A percentile compares a stretch with the other conserved stretches of the same genome.
Conservation (phyloP, 2,329 filamentous ascomycete species). For the Penicillium corylophilum region DNA sequence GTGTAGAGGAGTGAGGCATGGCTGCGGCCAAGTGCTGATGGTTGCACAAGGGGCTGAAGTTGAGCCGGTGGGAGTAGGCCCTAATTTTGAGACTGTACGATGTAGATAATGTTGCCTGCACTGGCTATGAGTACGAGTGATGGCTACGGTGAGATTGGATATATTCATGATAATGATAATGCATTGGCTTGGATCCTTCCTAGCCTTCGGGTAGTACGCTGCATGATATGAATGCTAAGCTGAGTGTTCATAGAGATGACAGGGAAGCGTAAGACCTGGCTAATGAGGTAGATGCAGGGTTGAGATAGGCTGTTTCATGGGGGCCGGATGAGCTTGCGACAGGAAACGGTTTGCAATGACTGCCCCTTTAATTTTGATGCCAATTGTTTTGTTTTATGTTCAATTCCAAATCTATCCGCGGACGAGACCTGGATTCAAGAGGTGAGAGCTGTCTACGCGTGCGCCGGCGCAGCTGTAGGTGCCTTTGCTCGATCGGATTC, state of each 20-base stretch:
- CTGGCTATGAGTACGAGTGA: neutral
- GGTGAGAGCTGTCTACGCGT: conserved; percentile 2
- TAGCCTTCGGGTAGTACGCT: neutral
- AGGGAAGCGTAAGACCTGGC: neutral
- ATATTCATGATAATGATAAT: neutral
- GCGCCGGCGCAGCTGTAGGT: conserved; percentile 9
- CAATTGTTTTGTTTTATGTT: neutral
- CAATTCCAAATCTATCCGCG: neutral
- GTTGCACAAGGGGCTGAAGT: conserved; percentile 14
- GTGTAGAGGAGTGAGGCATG: no score
- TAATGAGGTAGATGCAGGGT: neutral
- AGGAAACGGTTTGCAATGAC: neutral
- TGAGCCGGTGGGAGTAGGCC: neutral
- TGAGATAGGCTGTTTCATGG: neutral
- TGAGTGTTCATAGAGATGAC: neutral
- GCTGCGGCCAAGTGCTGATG: conserved; percentile 1
- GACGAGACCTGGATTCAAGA: neutral
- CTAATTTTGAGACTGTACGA: no score
- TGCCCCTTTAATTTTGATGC: neutral
- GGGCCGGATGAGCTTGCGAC: neutral
- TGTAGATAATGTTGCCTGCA: neutral
- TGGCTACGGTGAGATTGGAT: neutral
- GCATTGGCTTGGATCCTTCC: neutral
- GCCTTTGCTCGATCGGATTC: conserved; percentile 8
- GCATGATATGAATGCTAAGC: neutral